phyloP scores from a whole-genome alignment of 257 asterid genomes.

The Solanum bulbocastanum region DNA sequence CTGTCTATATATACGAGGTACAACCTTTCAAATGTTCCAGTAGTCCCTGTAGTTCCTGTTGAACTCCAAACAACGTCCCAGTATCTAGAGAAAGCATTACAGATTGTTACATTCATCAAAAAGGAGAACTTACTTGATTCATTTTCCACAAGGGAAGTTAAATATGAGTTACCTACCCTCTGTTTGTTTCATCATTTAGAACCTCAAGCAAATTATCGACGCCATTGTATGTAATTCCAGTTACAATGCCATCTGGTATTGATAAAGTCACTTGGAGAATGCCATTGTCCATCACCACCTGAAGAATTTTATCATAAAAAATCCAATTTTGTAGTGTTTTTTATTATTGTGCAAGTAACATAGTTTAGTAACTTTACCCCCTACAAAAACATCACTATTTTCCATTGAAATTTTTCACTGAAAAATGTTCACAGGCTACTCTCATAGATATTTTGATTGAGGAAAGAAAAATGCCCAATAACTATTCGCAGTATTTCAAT shows the following conservation, averaged over 20 bases:
- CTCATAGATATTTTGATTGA: not conserved
- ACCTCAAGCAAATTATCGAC: slow-evolving; percentile 67
- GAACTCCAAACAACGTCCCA: slow-evolving; percentile 63
- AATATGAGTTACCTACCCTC: slow-evolving; percentile 38
- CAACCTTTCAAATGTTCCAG: slow-evolving; percentile 43
- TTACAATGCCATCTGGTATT: slow-evolving; percentile 63
- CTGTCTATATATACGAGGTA: not conserved
- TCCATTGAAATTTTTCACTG: not conserved
- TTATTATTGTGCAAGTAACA: too few species aligned
- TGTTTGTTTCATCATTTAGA: slow-evolving; percentile 42
- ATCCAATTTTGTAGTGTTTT: not conserved
- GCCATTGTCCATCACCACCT: slow-evolving; percentile 76
- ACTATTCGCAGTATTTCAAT: not conserved
- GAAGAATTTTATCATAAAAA: not conserved
- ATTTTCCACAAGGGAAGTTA: not conserved
- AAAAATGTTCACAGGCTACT: not conserved
- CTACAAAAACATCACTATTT: too few species aligned
- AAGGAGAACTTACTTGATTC: not conserved
- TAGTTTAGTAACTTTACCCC: not conserved
- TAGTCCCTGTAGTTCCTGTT: slow-evolving; percentile 25
- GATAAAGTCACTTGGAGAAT: slow-evolving; percentile 51
- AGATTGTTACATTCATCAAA: not conserved
- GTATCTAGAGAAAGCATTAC: slow-evolving; percentile 20
- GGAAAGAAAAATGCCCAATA: too few species aligned
- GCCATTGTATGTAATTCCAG: slow-evolving; percentile 45